A percentile compares a stretch with the other conserved stretches of the same genome.
Conservation (phyloP, 2,329 filamentous ascomycete species). For the Diaporthe citrichinensis region DNA sequence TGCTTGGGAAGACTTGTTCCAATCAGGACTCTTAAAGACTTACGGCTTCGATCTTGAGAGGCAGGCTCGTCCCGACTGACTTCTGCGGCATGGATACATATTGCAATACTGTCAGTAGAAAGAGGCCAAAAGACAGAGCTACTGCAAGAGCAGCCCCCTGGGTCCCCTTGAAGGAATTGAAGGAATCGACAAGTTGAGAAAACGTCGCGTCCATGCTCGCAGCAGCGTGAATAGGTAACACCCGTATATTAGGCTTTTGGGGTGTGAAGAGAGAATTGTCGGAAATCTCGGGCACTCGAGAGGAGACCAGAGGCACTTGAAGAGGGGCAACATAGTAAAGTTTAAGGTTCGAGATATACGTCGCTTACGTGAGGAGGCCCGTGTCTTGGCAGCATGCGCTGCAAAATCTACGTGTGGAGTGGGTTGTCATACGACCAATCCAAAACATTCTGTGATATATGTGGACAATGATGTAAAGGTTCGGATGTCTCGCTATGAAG, state of each 20-base stretch:
- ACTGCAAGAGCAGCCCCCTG: conserved; percentile 9
- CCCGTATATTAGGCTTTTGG: not conserved
- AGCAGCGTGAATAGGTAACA: not conserved
- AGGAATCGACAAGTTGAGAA: not conserved
- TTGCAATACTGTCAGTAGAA: conserved; percentile 14
- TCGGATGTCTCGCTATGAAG: not conserved
- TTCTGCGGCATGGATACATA: not conserved
- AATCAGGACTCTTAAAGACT: not conserved
- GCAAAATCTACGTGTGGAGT: conserved; percentile 15
- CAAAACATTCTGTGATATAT: not conserved
- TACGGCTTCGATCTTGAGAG: conserved; percentile 27
- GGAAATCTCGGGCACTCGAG: not conserved
- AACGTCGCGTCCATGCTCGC: not conserved
- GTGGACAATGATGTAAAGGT: conserved; percentile 2
- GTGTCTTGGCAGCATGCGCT: conserved; percentile 14
- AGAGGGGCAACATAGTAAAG: not conserved
- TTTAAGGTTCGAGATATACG: not conserved
- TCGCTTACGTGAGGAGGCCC: conserved; percentile 13
- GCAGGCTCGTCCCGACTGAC: conserved; percentile 14
- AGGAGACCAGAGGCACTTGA: not conserved
- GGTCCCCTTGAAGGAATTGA: not conserved
- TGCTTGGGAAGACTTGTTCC: not conserved
- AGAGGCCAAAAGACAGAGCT: conserved; percentile 1
- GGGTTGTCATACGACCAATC: conserved; percentile 14
- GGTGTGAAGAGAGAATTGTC: not conserved